Evolutionary conservation across 768 basidiomycete species (phyloP).

Genomic region (Cystobasidium tubakii): DNA sequence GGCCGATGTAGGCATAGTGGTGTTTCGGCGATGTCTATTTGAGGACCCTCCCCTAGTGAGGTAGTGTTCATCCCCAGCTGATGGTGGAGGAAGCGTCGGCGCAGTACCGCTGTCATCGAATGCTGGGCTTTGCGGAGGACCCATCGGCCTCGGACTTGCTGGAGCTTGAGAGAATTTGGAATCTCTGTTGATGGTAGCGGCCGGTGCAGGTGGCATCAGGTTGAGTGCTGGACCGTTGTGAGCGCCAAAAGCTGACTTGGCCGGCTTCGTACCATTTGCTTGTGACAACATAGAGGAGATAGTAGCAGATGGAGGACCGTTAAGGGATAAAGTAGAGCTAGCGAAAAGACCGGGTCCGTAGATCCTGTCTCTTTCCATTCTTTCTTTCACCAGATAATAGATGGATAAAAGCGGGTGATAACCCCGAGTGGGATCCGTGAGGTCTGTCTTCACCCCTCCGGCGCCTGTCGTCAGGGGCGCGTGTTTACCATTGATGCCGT

Average conservation of each 20-base stretch:
- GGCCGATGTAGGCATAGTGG: conserved; percentile 13
- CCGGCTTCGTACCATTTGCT: background rate
- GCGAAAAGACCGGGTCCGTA: conserved; percentile 94
- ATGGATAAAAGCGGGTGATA: conserved; percentile 94
- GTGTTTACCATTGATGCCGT: conserved; percentile 42
- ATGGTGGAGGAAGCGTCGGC: background rate
- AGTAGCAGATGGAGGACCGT: conserved; percentile 44
- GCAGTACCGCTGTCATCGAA: background rate
- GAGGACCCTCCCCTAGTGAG: background rate
- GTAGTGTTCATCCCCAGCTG: background rate
- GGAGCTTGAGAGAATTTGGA: conserved; percentile 20
- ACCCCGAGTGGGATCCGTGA: conserved; percentile 74
- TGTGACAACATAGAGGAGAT: conserved; percentile 18
- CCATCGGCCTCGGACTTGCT: conserved; percentile 15
- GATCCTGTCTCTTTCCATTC: conserved; percentile 85
- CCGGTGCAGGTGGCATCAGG: conserved; percentile 22
- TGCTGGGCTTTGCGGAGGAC: background rate
- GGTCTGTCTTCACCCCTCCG: conserved; percentile 47
- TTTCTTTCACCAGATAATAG: conserved; percentile 92
- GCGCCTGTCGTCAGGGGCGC: conserved; percentile 36
- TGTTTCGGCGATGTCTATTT: background rate
- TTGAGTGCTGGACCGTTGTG: background rate
- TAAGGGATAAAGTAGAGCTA: conserved; percentile 65
- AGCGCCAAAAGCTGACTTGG: background rate
- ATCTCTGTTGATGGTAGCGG: conserved; percentile 36